Conservation (phyloP, 2,329 filamentous ascomycete species). For the Fonsecaea erecta region DNA sequence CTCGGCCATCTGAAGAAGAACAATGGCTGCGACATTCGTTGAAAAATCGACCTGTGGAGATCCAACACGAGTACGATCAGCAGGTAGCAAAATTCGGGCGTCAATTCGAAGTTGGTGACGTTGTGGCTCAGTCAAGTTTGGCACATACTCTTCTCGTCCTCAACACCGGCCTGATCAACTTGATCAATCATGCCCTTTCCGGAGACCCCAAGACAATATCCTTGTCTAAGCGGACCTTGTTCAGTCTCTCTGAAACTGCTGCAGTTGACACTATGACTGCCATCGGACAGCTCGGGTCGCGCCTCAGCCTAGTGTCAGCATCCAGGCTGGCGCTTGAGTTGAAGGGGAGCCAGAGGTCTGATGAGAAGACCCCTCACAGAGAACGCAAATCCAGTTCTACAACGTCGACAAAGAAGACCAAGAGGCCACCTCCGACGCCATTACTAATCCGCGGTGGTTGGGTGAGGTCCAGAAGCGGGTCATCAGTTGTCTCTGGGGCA, state of each 20-base stretch:
- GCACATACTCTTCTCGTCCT: conserved; percentile 38
- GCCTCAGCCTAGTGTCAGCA: conserved; percentile 19
- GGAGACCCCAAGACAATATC: conserved; percentile 23
- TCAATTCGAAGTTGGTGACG: conserved; percentile 36
- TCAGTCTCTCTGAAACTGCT: conserved; percentile 34
- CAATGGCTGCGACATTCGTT: conserved; percentile 35
- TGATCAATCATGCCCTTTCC: conserved; percentile 35
- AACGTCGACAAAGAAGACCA: conserved; percentile 12
- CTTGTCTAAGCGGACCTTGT: conserved; percentile 28
- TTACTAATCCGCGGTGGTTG: conserved; percentile 32
- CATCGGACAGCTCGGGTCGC: conserved; percentile 36
- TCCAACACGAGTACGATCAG: conserved; percentile 33
- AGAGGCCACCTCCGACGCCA: conserved; percentile 25
- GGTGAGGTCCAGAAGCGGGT: conserved; percentile 36
- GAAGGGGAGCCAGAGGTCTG: not conserved
- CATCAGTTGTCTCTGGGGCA: conserved; percentile 31
- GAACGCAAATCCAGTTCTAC: conserved; percentile 13
- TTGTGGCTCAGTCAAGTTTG: conserved; percentile 34
- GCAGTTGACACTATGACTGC: conserved; percentile 38
- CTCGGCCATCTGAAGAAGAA: conserved; percentile 34
- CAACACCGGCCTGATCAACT: conserved; percentile 38
- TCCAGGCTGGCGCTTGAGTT: conserved; percentile 11
- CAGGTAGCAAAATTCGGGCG: conserved; percentile 33
- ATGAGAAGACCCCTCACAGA: conserved; percentile 18
- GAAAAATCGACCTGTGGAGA: conserved; percentile 31